Base-by-base conservation (phyloP, 2,329 filamentous ascomycete species). In the Arachnomyces sp. region DNA sequence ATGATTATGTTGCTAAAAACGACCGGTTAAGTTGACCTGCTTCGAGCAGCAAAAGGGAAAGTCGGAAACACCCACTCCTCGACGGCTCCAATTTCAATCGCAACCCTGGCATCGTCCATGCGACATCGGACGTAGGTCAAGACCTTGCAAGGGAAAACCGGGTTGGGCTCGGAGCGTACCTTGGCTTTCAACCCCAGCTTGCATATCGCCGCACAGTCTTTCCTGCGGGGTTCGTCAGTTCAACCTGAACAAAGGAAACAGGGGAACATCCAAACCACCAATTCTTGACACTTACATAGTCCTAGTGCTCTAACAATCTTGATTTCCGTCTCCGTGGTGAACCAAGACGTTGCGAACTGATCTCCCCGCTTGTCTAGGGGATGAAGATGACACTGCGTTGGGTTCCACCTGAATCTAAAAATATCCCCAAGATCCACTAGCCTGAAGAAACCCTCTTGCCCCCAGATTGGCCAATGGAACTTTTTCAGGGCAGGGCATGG, bases 121-220 rank as follows among this genome's bases (percentile, higher is more conserved):
- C 85, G 79, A 68, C 86, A 92, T 64, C 86, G 77, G 56, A 90
- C 84, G 68, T 92, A 82, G 55, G 80, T 84, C 29, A 72, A 62
- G 45, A 72, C 69, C 62, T 69, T 48, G 28, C 31, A 29, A 28
- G 38, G 37, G 21, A 11, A 2, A 14, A 12, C 12, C 32, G 6
- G 13, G 18, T 30, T 13, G 12, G 34, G 21, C 34, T 25, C 15
- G 34, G 7, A 40, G 52, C 54, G 31, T 60, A 73, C 69, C 68
- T 75, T 74, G 49, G 78, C 77, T 82, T 87, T 89, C 65, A 95
- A 78, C 49, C 88, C 88, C 39, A 95, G 83, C 75, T 89, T 87
- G 83, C 86, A 93, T 59, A 95, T 95, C 42, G 82, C 81, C 69
- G 92, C 83, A 66, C 87, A 95, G 69, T 95, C 90, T 57, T 72